Conservation (phyloP, 2,329 filamentous ascomycete genomes). For the Colletotrichum navitas region DNA sequence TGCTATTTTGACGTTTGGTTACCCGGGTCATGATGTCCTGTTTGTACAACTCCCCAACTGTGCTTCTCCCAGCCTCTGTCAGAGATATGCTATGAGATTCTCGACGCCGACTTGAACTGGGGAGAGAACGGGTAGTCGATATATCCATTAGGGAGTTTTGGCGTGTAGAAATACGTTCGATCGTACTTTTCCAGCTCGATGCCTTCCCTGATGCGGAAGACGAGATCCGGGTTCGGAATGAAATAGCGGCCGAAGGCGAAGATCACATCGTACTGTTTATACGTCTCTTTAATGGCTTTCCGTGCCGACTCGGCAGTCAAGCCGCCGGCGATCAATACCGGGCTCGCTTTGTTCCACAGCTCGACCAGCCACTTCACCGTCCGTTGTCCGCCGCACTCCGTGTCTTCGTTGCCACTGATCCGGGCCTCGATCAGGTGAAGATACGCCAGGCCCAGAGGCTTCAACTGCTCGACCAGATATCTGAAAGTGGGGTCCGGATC, state of each 20-base stretch:
- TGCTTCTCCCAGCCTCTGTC: background rate
- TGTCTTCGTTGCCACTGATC: slow-evolving; percentile 56
- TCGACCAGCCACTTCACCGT: slow-evolving; percentile 48
- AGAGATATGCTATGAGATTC: background rate
- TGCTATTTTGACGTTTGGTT: background rate
- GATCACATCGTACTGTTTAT: slow-evolving; percentile 47
- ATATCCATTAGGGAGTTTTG: slow-evolving; percentile 44
- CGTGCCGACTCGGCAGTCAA: slow-evolving; percentile 47
- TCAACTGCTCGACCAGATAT: slow-evolving; percentile 65
- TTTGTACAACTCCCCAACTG: background rate
- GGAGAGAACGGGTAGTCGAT: slow-evolving; percentile 46
- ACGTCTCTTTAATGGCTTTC: slow-evolving; percentile 45
- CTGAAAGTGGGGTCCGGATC: slow-evolving; percentile 70
- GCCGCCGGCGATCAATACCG: slow-evolving; percentile 51
- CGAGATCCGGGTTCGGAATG: slow-evolving; percentile 52
- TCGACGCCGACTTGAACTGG: slow-evolving; percentile 43
- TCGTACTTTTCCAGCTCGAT: slow-evolving; percentile 48
- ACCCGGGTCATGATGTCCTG: slow-evolving; percentile 8
- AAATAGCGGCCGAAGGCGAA: slow-evolving; percentile 52
- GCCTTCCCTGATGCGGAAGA: slow-evolving; percentile 47
- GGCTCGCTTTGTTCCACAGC: slow-evolving; percentile 49
- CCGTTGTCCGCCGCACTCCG: slow-evolving; percentile 47
- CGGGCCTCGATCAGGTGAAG: slow-evolving; percentile 71
- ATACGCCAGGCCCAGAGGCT: slow-evolving; percentile 66
- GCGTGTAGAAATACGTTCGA: slow-evolving; percentile 48